These are phyloP conservation scores for Nothophytophthora sp. DNA, from an alignment of 352 stramenopile species.

Conservation along the genomic window DNA sequence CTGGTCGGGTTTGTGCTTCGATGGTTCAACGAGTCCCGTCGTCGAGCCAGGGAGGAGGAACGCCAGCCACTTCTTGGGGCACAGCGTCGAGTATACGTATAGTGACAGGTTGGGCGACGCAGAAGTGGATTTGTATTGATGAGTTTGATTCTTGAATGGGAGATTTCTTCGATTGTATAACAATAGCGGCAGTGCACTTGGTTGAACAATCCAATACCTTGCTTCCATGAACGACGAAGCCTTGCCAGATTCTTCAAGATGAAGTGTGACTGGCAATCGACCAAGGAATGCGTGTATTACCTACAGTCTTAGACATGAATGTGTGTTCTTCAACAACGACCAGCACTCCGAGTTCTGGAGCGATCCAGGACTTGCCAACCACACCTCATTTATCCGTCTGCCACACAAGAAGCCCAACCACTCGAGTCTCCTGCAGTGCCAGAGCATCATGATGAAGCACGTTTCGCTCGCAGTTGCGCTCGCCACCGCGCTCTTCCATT, in stretches of 20 bases:
- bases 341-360: too few relatives aligned
- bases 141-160: too few relatives aligned
- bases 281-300: too few relatives aligned
- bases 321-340: conserved; percentile 23
- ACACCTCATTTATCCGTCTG: conserved; percentile 21
- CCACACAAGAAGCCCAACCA: not conserved
- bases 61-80: conserved; percentile 12
- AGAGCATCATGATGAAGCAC: conserved; percentile 7
- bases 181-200: too few relatives aligned
- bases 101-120: too few relatives aligned
- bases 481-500: not conserved
- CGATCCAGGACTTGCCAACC: conserved; percentile 2
- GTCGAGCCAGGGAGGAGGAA: conserved; percentile 17
- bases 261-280: too few relatives aligned
- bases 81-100: conserved; percentile 13
- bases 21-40: conserved; percentile 28
- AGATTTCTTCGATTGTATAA: too few relatives aligned
- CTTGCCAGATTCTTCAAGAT: too few relatives aligned
- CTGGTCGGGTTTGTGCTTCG: conserved; percentile 16
- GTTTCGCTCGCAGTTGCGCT: conserved; percentile 3
- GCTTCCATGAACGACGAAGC: too few relatives aligned
- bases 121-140: too few relatives aligned
- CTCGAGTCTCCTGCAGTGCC: not conserved
- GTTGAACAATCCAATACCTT: too few relatives aligned
- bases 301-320: too few relatives aligned